These are phyloP conservation scores for Exophiala oligosperma DNA, from an alignment of 2,329 filamentous ascomycete species.

Conservation along the genomic window DNA sequence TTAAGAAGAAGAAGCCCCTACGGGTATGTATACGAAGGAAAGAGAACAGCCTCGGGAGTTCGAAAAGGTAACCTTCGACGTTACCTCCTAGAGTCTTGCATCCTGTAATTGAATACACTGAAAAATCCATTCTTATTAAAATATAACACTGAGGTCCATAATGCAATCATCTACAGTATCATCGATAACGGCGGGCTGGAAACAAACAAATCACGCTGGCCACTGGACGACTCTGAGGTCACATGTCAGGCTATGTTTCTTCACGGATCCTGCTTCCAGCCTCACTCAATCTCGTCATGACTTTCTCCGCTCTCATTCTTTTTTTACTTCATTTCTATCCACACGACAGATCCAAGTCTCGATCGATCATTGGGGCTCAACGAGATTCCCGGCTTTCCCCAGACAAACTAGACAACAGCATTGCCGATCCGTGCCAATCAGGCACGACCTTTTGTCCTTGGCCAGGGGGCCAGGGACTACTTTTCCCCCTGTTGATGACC, in stretches of 20 bases:
- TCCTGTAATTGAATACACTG: not conserved
- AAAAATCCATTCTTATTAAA: not conserved
- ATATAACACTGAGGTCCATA: too few relatives aligned
- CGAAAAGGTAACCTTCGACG: not conserved
- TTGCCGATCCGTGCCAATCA: not conserved
- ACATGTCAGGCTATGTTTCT: too few relatives aligned
- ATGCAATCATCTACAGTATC: too few relatives aligned
- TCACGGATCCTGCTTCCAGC: not conserved
- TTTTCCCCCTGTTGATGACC: not conserved
- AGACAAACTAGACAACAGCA: not conserved
- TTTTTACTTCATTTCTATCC: not conserved
- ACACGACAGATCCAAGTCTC: not conserved
- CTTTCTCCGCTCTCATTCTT: not conserved
- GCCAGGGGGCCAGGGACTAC: not conserved
- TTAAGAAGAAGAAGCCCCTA: slow-evolving; percentile 15
- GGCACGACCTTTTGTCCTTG: not conserved
- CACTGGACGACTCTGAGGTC: not conserved
- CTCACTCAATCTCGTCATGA: slow-evolving; percentile 1
- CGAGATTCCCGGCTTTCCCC: not conserved
- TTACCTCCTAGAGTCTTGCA: not conserved
- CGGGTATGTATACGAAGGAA: slow-evolving; percentile 4
- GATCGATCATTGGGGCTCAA: not conserved
- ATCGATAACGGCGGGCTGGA: too few relatives aligned
- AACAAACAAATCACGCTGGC: too few relatives aligned
- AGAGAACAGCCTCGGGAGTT: slow-evolving; percentile 15